Evolutionary conservation across 2,329 filamentous ascomycete genomes (phyloP), one percentile per base, ranked within the genome.

Genomic region (Hirsutella rhossiliensis): DNA sequence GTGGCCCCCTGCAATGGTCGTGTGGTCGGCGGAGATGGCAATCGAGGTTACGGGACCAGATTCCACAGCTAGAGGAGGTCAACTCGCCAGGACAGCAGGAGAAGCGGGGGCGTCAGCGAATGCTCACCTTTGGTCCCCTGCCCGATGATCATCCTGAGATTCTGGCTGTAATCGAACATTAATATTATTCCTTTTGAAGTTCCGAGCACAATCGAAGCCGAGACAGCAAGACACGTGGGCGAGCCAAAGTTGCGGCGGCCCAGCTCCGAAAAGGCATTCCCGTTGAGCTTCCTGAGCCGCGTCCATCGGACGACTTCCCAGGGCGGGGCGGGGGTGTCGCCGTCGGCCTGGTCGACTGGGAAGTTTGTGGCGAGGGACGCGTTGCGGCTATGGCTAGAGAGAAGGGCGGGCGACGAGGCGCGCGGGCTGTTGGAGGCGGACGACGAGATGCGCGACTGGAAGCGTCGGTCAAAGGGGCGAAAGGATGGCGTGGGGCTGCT

Each of bases 281-380:
- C 80, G 20, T 87, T 88, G 49, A 98, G 78, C 61, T 94, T 97
- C 56, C 82, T 86, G 45, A 98, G 67, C 58, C 85, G 92, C 1
- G 87, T 97, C 94, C 94, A 98, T 57, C 89, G 77, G 47, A 98
- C 84, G 43, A 97, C 88, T 57, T 98, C 92, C 94, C 92, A 98
- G 2, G 92, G 92, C 5, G 86, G 80, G 44, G 87, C 80, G 3
- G 80, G 74, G 1, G 80, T 78, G 50, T 90, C 84, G 19, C 74
- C 70, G 40, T 84, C 84, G 42, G 79, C 69, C 38, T 75, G 63
- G 46, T 82, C 80, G 13, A 73, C 59, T 4, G 80, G 57, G 11
- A 85, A 63, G 52, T 86, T 79, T 53, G 86, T 94, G 38, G 75
- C 82, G 18, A 88, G 56, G 1, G 90, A 96, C 2, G 80, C 82